Conservation (phyloP, 768 basidiomycete genomes). For the Rickenella mellea region DNA sequence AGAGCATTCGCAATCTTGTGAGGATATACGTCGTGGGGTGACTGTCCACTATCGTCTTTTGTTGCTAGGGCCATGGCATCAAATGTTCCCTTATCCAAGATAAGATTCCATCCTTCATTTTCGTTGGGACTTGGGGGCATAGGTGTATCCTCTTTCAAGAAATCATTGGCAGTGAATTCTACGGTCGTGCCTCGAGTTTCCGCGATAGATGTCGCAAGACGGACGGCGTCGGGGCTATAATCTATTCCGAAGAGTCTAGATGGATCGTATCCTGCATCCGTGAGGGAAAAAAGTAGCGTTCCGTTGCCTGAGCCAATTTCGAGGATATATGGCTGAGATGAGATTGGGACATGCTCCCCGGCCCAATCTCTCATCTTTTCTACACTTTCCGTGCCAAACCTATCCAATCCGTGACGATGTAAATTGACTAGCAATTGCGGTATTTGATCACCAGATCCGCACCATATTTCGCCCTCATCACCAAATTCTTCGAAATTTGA, state of each 20-base stretch:
- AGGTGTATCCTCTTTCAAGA: constrained; percentile 44
- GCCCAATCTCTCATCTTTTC: constrained; percentile 78
- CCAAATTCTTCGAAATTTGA: constrained; percentile 66
- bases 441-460: constrained; percentile 10
- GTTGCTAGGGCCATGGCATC: constrained; percentile 73
- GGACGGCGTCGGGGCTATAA: constrained; percentile 66
- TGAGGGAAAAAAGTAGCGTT: constrained; percentile 59
- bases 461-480: constrained; percentile 86
- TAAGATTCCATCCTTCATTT: constrained; percentile 51
- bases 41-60: constrained; percentile 42
- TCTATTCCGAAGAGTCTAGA: constrained; percentile 56
- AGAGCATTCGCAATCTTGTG: constrained; percentile 43
- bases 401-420: constrained; percentile 17
- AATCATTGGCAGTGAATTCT: constrained; percentile 53
- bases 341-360: constrained; percentile 40
- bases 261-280: constrained; percentile 53
- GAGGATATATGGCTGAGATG: constrained; percentile 40
- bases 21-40: constrained; percentile 54
- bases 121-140: constrained; percentile 10
- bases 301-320: constrained; percentile 83
- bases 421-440: background rate
- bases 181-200: constrained; percentile 30
- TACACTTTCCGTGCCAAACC: constrained; percentile 73
- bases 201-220: constrained; percentile 52
- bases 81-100: constrained; percentile 84